phyloP scores from a whole-genome alignment of 1,284 basidiomycete genomes.

The Trametes sp. region DNA sequence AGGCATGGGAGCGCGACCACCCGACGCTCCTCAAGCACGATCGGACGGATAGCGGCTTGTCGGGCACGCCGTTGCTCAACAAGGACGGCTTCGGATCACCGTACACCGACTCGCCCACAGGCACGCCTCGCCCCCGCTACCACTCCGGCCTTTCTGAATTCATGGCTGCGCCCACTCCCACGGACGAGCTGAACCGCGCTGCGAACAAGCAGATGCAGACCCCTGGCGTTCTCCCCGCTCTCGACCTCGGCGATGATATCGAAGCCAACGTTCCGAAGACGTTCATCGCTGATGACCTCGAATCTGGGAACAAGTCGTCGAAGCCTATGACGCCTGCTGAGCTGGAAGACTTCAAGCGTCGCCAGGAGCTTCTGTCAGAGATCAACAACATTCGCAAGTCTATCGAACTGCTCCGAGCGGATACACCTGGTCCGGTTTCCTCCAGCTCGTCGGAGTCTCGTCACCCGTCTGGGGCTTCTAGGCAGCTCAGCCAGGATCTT shows the following conservation, averaged over 20 bases:
- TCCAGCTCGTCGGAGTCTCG: constrained; percentile 59
- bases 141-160: constrained; percentile 77
- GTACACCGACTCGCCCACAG: constrained; percentile 55
- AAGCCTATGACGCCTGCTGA: constrained; percentile 52
- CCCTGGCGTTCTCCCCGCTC: constrained; percentile 67
- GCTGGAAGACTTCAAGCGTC: constrained; percentile 66
- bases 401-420: constrained; percentile 74
- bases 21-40: constrained; percentile 66
- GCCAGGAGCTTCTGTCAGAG: constrained; percentile 74
- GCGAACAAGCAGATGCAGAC: constrained; percentile 53
- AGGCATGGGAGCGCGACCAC: constrained; percentile 89
- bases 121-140: constrained; percentile 61
- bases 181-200: constrained; percentile 64
- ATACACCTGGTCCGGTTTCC: constrained; percentile 65
- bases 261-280: constrained; percentile 74
- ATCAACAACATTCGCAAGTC: constrained; percentile 81
- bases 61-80: constrained; percentile 44
- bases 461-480: constrained; percentile 70
- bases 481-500: constrained; percentile 68
- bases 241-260: constrained; percentile 78
- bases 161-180: constrained; percentile 63
- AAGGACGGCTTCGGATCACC: constrained; percentile 51
- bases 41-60: constrained; percentile 69
- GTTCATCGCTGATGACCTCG: constrained; percentile 54
- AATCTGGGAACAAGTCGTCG: constrained; percentile 35